These are phyloP conservation scores for Neoboletus brunneissimus DNA, from an alignment of 768 basidiomycete genomes.

Conservation along the genomic window DNA sequence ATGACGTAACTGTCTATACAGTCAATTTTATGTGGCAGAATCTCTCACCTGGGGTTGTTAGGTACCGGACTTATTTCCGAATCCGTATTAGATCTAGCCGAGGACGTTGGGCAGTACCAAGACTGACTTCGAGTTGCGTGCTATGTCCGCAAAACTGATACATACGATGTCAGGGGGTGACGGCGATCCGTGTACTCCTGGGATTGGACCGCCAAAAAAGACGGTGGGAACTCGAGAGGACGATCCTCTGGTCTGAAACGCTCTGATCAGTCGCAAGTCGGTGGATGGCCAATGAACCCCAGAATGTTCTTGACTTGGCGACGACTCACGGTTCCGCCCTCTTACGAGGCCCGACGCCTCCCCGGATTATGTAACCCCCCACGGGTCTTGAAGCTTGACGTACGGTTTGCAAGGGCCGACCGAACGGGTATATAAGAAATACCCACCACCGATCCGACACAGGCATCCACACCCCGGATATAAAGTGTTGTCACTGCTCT, in stretches of 20 bases:
- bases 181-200: background rate
- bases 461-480: background rate
- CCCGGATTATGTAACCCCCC: constrained; percentile 17
- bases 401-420: constrained; percentile 4
- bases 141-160: background rate
- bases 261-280: background rate
- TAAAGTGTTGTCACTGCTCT: background rate
- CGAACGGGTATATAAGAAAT: background rate
- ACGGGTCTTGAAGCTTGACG: background rate
- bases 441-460: background rate
- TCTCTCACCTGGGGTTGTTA: background rate
- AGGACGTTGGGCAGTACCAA: background rate
- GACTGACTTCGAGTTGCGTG: background rate
- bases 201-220: background rate
- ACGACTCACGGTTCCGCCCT: constrained; percentile 12
- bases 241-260: background rate
- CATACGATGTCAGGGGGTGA: background rate
- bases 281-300: background rate
- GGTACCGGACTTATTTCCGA: background rate
- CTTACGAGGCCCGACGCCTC: background rate
- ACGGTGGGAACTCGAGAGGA: no score
- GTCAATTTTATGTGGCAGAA: background rate
- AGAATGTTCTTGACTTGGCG: background rate
- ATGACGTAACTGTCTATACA: background rate
- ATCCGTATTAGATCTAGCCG: background rate